Percentiles rank a stretch among this genome's conserved stretches.
phyloP scores from a whole-genome alignment of 208 protist genomes.

The Wallacemonas sp. region DNA sequence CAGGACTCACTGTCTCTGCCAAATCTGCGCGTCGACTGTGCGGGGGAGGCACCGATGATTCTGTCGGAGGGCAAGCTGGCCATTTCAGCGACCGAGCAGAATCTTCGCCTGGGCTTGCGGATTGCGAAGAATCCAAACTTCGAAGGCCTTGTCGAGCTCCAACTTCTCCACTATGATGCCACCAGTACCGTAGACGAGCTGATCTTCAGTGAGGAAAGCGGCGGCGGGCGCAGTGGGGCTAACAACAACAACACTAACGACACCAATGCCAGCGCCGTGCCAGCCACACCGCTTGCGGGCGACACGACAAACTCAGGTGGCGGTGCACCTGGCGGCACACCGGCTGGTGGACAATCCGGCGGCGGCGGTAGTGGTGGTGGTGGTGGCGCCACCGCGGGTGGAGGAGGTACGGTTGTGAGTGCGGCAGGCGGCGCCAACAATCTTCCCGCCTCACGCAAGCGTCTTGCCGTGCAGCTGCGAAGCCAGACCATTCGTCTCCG shows the following conservation, averaged over 20 bases:
- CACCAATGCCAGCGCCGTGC: neutral
- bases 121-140: slow-evolving; percentile 63
- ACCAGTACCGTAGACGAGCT: slow-evolving; percentile 45
- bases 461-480: neutral
- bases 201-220: slow-evolving; percentile 45
- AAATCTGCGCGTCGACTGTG: slow-evolving; percentile 45
- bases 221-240: neutral
- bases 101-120: slow-evolving; percentile 45
- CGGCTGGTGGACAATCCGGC: neutral
- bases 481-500: slow-evolving; percentile 64
- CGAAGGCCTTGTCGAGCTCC: slow-evolving; percentile 70
- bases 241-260: neutral
- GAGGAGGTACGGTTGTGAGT: neutral
- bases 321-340: too few relatives aligned
- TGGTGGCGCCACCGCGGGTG: slow-evolving; percentile 2
- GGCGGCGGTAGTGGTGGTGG: neutral
- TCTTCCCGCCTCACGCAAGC: neutral
- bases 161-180: slow-evolving; percentile 77
- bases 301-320: too few relatives aligned
- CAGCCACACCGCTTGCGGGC: neutral
- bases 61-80: slow-evolving; percentile 68
- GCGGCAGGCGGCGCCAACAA: neutral
- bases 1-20: slow-evolving; percentile 63
- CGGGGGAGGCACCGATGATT: slow-evolving; percentile 28
- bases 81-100: slow-evolving; percentile 62